Evolutionary conservation across 352 stramenopile species (phyloP).

Genomic region (Phytophthora quininea): DNA sequence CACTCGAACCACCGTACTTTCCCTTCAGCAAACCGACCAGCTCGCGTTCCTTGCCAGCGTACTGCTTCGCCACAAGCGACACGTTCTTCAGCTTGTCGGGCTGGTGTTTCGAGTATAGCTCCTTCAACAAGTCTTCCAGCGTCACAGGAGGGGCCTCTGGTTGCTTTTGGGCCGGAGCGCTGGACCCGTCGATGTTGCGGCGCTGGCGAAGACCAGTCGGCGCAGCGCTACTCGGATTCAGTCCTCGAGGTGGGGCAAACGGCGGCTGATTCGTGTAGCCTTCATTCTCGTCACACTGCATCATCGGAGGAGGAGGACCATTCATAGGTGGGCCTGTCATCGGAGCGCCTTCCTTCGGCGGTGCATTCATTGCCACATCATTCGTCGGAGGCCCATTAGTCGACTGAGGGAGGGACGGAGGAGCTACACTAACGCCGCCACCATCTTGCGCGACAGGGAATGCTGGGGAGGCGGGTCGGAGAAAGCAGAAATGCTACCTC

Average conservation of each 20-base stretch:
- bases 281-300: conserved; percentile 4
- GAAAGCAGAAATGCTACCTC: conserved; percentile 12
- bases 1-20: conserved; percentile 78
- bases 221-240: conserved; percentile 9
- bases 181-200: conserved; percentile 17
- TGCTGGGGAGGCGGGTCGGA: conserved; percentile 4
- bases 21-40: conserved; percentile 61
- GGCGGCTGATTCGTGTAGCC: conserved; percentile 1
- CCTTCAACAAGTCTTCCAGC: conserved; percentile 58
- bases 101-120: conserved; percentile 81
- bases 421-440: conserved; percentile 3
- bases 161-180: conserved; percentile 6
- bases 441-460: conserved; percentile 7
- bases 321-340: conserved; percentile 5
- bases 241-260: conserved; percentile 3
- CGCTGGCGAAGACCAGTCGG: conserved; percentile 33
- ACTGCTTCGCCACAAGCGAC: conserved; percentile 55
- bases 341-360: not conserved
- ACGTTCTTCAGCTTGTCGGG: conserved; percentile 79
- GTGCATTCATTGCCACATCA: not conserved
- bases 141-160: conserved; percentile 33
- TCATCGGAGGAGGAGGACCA: conserved; percentile 9
- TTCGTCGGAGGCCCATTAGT: conserved; percentile 4
- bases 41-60: conserved; percentile 68
- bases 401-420: not conserved